Evolutionary conservation across 176 grass and related monocot genomes (phyloP).

Genomic region (Ananas comosus): DNA sequence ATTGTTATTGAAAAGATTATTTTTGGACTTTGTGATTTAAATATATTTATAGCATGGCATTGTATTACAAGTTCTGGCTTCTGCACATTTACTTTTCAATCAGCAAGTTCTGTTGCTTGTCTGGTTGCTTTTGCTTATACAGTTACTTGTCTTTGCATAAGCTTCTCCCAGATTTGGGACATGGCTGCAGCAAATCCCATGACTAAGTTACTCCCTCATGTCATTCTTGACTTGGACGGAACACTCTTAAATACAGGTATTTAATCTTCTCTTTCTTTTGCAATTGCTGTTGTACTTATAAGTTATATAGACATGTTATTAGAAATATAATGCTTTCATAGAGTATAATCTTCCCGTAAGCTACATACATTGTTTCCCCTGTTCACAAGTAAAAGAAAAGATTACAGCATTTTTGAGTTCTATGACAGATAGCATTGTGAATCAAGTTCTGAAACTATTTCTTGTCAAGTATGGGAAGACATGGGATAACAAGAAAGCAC

Average conservation of each 20-base stretch:
- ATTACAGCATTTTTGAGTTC: conserved; percentile 15
- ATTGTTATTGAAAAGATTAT: background rate
- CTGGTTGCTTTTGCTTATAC: conserved; percentile 35
- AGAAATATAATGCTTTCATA: conserved; percentile 8
- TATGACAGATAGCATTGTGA: conserved; percentile 59
- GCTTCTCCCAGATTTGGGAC: conserved; percentile 20
- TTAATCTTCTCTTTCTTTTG: conserved; percentile 3
- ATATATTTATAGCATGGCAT: background rate
- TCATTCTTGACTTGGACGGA: conserved; percentile 94
- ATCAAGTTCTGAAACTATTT: conserved; percentile 61
- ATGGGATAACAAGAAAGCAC: conserved; percentile 70
- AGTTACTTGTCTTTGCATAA: conserved; percentile 26
- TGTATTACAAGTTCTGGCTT: background rate
- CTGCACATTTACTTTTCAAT: background rate
- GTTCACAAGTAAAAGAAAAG: background rate
- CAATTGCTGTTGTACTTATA: background rate
- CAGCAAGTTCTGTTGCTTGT: conserved; percentile 11
- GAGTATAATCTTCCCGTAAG: background rate
- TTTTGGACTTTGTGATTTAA: background rate
- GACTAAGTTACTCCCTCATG: conserved; percentile 50
- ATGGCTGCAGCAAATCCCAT: conserved; percentile 55
- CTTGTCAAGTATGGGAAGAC: conserved; percentile 62
- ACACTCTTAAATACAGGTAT: conserved; percentile 93
- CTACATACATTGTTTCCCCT: background rate
- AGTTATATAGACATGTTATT: conserved; percentile 6